Percentiles rank a stretch among this genome's conserved stretches.
These are phyloP conservation scores for Cladosporium colombiae DNA, from an alignment of 2,329 filamentous ascomycete species.

Conservation along the genomic window DNA sequence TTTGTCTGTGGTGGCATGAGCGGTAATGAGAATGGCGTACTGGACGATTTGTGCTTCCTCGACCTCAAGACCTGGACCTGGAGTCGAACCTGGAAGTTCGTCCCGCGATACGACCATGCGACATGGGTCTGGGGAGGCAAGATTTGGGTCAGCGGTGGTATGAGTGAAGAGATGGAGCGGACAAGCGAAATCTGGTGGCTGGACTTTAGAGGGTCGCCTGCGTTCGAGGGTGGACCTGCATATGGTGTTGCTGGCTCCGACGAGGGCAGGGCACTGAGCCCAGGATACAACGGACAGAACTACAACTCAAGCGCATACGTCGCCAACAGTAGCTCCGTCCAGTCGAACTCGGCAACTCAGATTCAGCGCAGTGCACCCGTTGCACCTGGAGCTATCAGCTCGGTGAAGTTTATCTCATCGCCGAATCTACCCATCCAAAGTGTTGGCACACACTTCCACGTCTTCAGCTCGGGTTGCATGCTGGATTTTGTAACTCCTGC, in stretches of 20 bases:
- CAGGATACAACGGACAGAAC: conserved; percentile 8
- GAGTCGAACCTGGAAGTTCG: conserved; percentile 95
- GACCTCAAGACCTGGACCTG: conserved; percentile 97
- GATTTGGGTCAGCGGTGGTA: conserved; percentile 93
- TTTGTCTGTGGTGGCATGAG: conserved; percentile 97
- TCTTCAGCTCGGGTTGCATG: conserved; percentile 88
- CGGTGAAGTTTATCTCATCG: conserved; percentile 85
- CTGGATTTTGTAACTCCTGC: conserved; percentile 94
- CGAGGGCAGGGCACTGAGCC: conserved; percentile 9
- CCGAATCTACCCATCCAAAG: conserved; percentile 84
- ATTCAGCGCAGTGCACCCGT: conserved; percentile 50
- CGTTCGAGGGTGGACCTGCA: conserved; percentile 56
- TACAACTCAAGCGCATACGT: conserved; percentile 60
- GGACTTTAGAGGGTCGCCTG: conserved; percentile 86
- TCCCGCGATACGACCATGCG: conserved; percentile 90
- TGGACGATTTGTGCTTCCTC: conserved; percentile 95
- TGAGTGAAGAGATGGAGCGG: conserved; percentile 96
- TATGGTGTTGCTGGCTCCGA: conserved; percentile 36
- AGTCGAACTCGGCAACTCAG: conserved; percentile 52
- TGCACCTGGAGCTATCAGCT: conserved; percentile 85
- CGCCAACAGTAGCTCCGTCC: conserved; percentile 67
- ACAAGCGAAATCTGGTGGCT: conserved; percentile 97
- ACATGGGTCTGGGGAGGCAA: conserved; percentile 90
- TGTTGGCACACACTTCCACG: conserved; percentile 91
- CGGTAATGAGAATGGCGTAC: conserved; percentile 84